Evolutionary conservation across 129 eudicot species (phyloP), one percentile per base, ranked within the genome.

Genomic region (Arctium minus): DNA sequence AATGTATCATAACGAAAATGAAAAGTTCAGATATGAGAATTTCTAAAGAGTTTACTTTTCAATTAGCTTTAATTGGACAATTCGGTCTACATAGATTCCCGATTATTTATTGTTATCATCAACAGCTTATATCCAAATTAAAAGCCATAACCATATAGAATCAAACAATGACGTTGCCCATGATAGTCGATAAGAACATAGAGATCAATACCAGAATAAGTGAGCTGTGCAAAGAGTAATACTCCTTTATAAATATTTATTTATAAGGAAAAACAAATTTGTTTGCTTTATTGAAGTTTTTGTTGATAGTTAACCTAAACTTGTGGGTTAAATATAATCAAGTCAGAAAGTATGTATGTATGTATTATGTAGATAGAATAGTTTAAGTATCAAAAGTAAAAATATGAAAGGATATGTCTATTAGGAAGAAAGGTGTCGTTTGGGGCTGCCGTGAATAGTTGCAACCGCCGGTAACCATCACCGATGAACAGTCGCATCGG

Each of bases 171-270:
- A 33, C 30, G 35, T 33, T 56, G 50, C 12, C 62, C 29, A 64
- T 65, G 36, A 65, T 62, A 77, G 48, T 35, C 31, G 39, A 60
- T 22, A 77, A 77, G 71, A 56, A 56, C 44, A 56, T 3, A 46
- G 38, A 17, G 12, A 75, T 53, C 56, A 53, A 76, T 76, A 32
- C 79, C 70, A 36, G 80, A 36, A 62, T 77, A 42, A n/a, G n/a
- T 4, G 38, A 60, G 18, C 46, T 77, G 60, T 60, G 81, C 39
- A 62, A 11, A 37, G 5, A 36, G 72, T 33, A 33, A 17, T 56
- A 56, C 36, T 9, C 48, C 17, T 22, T 77, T 77, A 62, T 17
- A 64, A 77, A 60, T 77, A 62, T 33, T 60, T 29, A 31, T 76
- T 38, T 13, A 38, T n/a, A n/a, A 37, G 7, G 8, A 8, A 37